Evolutionary conservation across 768 basidiomycete species (phyloP), one percentile per base, ranked within the genome.

Genomic region (Lyophyllum shimeji): DNA sequence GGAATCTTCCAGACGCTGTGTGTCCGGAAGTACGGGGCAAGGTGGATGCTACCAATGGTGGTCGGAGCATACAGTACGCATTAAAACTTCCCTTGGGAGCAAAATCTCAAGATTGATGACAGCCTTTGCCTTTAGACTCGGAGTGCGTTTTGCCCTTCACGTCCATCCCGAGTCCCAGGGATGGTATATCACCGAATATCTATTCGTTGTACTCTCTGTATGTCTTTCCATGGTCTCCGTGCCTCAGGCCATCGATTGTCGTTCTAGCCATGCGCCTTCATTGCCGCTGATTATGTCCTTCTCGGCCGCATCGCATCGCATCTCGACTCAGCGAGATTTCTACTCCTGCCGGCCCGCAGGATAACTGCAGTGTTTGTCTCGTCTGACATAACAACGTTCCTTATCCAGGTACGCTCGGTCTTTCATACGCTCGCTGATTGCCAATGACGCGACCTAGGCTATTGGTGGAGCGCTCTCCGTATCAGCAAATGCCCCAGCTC

Each of bases 261-360:
- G 17, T 21, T 51, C 46, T 49, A 85, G 83, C 87, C 88, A 4
- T 90, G 89, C 64, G 87, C 85, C 24, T 90, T 90, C 70, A 33
- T 33, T 33, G 31, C 31, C 31, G 31, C 31, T 12, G 31, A 33
- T 33, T 90, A 90, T 62, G 71, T 88, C 53, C 75, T 89, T 18
- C 77, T 90, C 1, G 85, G 86, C 9, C 80, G 80, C 12, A 67
- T 91, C 2, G 82, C 85, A 5, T 72, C 67, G 21, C 74, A 80
- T 58, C 68, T 89, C 6, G 62, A 72, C 9, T 76, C 75, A 33
- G 73, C 77, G 54, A 57, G 76, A 46, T 76, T 82, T 60, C 71
- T 89, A 21, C 62, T 82, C 24, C 66, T 90, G 20, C 69, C 72
- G 0, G 72, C 81, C 5, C 71, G 70, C 18, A 71, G 71, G 18